A percentile compares a stretch with the other conserved stretches of the same genome.
Conservation (phyloP, 768 basidiomycete genomes). For the Hypholoma fasciculare region DNA sequence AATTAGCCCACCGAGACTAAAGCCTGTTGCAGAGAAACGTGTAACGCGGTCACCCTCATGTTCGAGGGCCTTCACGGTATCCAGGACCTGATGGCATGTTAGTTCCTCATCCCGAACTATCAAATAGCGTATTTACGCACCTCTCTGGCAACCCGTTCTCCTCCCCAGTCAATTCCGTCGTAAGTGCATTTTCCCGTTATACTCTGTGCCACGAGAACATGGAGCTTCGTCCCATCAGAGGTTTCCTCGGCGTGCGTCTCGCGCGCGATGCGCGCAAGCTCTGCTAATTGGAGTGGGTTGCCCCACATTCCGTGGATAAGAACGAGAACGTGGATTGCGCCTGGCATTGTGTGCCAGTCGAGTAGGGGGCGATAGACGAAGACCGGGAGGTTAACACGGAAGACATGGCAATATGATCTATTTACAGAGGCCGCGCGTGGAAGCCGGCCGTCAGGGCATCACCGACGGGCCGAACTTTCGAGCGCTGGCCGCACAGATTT, state of each 20-base stretch:
- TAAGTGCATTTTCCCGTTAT: constrained; percentile 71
- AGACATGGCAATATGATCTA: no score
- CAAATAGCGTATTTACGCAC: constrained; percentile 30
- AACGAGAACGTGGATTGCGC: constrained; percentile 41
- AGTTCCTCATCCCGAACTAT: background rate
- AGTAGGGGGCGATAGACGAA: no score
- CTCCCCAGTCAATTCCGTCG: constrained; percentile 85
- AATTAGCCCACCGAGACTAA: constrained; percentile 79
- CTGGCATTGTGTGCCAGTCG: no score
- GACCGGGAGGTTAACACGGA: no score
- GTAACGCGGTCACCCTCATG: constrained; percentile 56
- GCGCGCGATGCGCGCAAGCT: constrained; percentile 53
- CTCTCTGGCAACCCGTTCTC: constrained; percentile 79
- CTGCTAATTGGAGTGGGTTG: constrained; percentile 61
- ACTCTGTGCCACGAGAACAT: constrained; percentile 62
- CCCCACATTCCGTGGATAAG: constrained; percentile 83
- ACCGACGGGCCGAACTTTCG: no score
- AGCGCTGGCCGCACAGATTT: no score
- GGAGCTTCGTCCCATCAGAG: constrained; percentile 46
- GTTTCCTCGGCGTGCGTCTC: constrained; percentile 37
- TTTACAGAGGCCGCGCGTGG: no score
- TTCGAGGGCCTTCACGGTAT: constrained; percentile 54
- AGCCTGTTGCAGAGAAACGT: constrained; percentile 75
- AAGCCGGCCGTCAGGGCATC: no score
- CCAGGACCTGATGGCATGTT: constrained; percentile 45